These are phyloP conservation scores for Terana coerulea DNA, from an alignment of 768 basidiomycete species.

Conservation along the genomic window DNA sequence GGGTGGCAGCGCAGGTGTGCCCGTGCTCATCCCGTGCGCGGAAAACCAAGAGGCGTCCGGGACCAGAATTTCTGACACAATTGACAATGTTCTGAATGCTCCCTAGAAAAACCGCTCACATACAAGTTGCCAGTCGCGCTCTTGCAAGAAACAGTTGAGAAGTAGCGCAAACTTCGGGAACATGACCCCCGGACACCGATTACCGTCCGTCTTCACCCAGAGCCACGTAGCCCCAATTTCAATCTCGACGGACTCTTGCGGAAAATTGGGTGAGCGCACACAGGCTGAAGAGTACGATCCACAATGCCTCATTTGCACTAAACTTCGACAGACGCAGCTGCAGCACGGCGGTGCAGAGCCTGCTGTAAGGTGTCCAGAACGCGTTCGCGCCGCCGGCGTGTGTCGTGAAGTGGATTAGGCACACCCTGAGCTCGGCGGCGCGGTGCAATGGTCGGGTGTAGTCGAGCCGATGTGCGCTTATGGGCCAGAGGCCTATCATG, in stretches of 20 bases:
- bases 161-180: too few species aligned
- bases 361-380: constrained; percentile 8
- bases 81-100: too few species aligned
- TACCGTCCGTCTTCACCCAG: too few species aligned
- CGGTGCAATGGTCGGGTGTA: constrained; percentile 32
- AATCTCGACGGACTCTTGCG: too few species aligned
- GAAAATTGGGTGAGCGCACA: constrained; percentile 82
- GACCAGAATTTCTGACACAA: too few species aligned
- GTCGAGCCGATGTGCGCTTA: constrained; percentile 23
- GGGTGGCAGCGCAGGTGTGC: constrained; percentile 39
- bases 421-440: constrained; percentile 73
- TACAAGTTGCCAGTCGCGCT: too few species aligned
- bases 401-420: constrained; percentile 52
- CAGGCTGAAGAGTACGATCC: constrained; percentile 65
- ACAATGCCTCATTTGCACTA: constrained; percentile 61
- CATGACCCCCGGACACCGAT: too few species aligned
- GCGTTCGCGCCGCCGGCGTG: neutral
- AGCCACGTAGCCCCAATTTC: too few species aligned
- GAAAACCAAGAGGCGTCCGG: too few species aligned
- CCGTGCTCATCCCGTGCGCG: constrained; percentile 40
- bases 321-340: neutral
- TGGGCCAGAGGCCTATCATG: constrained; percentile 34
- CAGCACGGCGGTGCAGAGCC: neutral
- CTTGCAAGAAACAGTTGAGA: too few species aligned
- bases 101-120: too few species aligned